These are phyloP conservation scores for Rhododendron molle DNA, from an alignment of 148 eudicot species.

Conservation along the genomic window DNA sequence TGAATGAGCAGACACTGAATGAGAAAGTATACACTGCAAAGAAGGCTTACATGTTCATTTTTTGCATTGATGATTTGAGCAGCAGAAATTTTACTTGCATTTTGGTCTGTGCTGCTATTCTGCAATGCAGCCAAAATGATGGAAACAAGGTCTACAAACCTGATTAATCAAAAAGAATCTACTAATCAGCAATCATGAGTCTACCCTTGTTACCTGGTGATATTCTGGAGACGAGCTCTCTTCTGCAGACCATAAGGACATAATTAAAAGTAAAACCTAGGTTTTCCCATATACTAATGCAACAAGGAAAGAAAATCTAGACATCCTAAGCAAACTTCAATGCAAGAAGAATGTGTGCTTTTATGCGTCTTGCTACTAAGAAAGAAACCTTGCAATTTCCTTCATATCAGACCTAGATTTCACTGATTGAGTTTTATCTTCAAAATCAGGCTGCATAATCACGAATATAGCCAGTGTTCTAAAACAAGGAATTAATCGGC, in stretches of 20 bases:
- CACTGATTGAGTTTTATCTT: background rate
- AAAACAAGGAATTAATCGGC: too few relatives aligned
- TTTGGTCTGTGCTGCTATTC: conserved; percentile 34
- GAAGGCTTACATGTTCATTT: conserved; percentile 40
- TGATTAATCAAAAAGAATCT: background rate
- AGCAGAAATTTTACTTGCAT: conserved; percentile 22
- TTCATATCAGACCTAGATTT: background rate
- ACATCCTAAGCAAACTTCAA: background rate
- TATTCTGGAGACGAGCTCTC: conserved; percentile 33
- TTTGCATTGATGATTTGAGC: conserved; percentile 27
- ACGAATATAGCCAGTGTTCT: background rate
- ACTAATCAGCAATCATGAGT: background rate
- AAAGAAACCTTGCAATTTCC: background rate
- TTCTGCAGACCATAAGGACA: conserved; percentile 41
- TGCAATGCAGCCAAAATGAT: conserved; percentile 26
- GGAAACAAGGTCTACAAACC: conserved; percentile 1
- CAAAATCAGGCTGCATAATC: background rate
- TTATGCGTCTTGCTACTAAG: background rate
- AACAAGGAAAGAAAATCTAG: background rate
- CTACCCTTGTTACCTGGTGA: conserved; percentile 39
- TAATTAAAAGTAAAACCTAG: background rate
- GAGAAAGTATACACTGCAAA: conserved; percentile 1
- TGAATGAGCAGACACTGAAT: conserved; percentile 1
- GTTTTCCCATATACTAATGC: background rate
- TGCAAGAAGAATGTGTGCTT: background rate